Evolutionary conservation across 352 stramenopile genomes (phyloP).

Genomic region (Globisporangium cylindrosporum): DNA sequence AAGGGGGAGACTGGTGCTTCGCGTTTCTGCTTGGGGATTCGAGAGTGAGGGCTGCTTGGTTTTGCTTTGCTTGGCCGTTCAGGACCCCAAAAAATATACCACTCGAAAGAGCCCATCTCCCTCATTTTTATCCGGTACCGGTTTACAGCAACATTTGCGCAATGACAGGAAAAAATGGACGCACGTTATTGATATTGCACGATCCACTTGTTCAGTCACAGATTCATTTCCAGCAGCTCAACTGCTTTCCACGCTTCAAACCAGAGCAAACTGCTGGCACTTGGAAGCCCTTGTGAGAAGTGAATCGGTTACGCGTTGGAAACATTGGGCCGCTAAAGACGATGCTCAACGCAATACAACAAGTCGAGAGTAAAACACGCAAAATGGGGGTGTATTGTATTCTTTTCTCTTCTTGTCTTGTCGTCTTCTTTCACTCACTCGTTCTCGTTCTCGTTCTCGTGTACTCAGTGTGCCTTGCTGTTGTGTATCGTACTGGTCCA

Average conservation of each 20-base stretch:
- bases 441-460: neutral
- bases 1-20: constrained; percentile 10
- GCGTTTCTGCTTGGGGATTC: constrained; percentile 27
- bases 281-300: no score
- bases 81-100: neutral
- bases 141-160: neutral
- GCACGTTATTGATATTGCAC: no score
- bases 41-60: constrained; percentile 5
- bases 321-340: neutral
- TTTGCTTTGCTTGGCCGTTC: neutral
- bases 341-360: neutral
- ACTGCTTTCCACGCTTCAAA: neutral
- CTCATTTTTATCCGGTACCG: neutral
- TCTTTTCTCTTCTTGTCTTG: neutral
- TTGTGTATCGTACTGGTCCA: neutral
- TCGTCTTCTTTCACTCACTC: neutral
- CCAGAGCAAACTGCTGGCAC: neutral
- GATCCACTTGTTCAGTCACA: neutral
- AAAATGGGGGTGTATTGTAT: constrained; percentile 9
- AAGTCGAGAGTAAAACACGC: neutral
- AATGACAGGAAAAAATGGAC: neutral
- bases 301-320: neutral
- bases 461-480: neutral
- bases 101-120: constrained; percentile 6
- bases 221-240: neutral